phyloP scores from a whole-genome alignment of 2,329 filamentous ascomycete species.

The Ophiostoma ulmi region DNA sequence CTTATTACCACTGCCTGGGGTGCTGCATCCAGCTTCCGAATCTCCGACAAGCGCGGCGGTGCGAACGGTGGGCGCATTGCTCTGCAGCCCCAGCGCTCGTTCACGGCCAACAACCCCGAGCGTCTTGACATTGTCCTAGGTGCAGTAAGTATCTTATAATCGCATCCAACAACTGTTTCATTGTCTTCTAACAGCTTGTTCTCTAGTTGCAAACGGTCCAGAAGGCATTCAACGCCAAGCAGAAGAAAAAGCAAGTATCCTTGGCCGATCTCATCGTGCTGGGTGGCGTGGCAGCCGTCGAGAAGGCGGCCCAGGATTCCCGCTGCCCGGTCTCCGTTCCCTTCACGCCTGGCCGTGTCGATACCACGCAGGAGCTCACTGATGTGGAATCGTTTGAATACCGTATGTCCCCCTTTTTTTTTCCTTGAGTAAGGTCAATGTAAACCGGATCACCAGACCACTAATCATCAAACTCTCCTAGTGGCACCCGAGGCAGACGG shows the following conservation, averaged over 20 bases:
- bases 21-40: constrained; percentile 66
- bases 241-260: constrained; percentile 62
- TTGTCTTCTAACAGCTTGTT: not conserved
- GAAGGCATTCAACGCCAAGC: constrained; percentile 54
- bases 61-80: constrained; percentile 76
- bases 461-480: not conserved
- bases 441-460: not conserved
- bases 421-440: not conserved
- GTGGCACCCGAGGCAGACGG: constrained; percentile 66
- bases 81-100: constrained; percentile 65
- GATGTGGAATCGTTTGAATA: constrained; percentile 59
- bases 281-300: constrained; percentile 63
- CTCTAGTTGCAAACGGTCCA: constrained; percentile 56
- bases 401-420: constrained; percentile 30
- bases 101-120: constrained; percentile 68
- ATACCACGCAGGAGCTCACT: constrained; percentile 67
- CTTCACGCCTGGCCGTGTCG: constrained; percentile 67
- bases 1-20: constrained; percentile 65
- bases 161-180: not conserved
- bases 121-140: constrained; percentile 58
- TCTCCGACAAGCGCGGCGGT: constrained; percentile 74
- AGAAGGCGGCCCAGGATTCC: constrained; percentile 52
- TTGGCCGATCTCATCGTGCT: constrained; percentile 75
- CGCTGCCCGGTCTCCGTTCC: constrained; percentile 50
- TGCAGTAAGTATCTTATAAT: constrained; percentile 30